These are phyloP conservation scores for Pilasporangium apinafurcum DNA, from an alignment of 352 stramenopile species.

Conservation along the genomic window DNA sequence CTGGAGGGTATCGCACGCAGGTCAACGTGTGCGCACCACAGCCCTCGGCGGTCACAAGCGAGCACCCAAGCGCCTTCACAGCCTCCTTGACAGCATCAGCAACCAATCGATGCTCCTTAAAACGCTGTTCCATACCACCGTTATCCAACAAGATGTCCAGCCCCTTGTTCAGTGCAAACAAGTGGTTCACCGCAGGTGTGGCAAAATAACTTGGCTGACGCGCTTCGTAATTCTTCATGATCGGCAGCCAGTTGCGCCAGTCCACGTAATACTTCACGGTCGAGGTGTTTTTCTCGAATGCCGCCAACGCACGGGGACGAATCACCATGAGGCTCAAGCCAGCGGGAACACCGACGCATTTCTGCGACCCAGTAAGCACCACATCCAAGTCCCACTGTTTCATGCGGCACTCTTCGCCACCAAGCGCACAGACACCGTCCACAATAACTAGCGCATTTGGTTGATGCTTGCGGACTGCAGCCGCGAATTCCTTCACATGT, in stretches of 20 bases:
- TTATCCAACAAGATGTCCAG: slow-evolving; percentile 67
- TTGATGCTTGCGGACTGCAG: slow-evolving; percentile 46
- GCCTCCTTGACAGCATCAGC: slow-evolving; percentile 59
- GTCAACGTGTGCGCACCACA: slow-evolving; percentile 63
- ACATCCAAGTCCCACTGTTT: slow-evolving; percentile 78
- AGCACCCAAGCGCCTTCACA: slow-evolving; percentile 54
- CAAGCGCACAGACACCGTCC: slow-evolving; percentile 63
- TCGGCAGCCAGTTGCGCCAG: slow-evolving; percentile 75
- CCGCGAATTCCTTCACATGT: slow-evolving; percentile 50
- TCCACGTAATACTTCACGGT: slow-evolving; percentile 66
- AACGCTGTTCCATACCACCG: slow-evolving; percentile 73
- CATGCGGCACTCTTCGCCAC: slow-evolving; percentile 72
- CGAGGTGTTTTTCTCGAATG: slow-evolving; percentile 51
- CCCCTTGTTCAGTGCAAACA: slow-evolving; percentile 64
- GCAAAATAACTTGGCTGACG: slow-evolving; percentile 73
- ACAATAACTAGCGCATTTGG: slow-evolving; percentile 59
- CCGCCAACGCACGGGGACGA: slow-evolving; percentile 54
- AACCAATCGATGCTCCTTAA: slow-evolving; percentile 55
- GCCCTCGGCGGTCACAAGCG: slow-evolving; percentile 42
- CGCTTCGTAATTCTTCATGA: slow-evolving; percentile 84
- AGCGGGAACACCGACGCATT: slow-evolving; percentile 67
- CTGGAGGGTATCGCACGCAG: slow-evolving; percentile 65
- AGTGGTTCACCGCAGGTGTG: slow-evolving; percentile 71
- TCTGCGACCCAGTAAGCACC: slow-evolving; percentile 73
- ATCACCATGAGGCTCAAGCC: slow-evolving; percentile 63